Conservation (phyloP, 106 monocot species). For the Vanilla planifolia region DNA sequence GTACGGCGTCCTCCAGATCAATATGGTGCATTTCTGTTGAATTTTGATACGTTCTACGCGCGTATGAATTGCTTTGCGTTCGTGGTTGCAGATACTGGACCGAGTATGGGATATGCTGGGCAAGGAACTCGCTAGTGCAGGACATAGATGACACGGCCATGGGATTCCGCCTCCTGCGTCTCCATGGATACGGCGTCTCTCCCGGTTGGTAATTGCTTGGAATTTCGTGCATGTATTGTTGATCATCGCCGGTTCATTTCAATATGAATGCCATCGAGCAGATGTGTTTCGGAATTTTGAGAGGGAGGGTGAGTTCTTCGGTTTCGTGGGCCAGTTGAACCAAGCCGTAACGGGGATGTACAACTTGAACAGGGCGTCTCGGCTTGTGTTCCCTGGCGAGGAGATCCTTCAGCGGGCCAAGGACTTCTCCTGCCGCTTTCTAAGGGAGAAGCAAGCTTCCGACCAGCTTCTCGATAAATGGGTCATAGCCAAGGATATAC, state of each 20-base stretch:
- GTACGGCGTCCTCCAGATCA: too few relatives aligned
- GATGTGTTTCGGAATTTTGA: conserved; percentile 71
- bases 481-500: conserved; percentile 92
- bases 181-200: conserved; percentile 88
- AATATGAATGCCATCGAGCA: too few relatives aligned
- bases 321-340: conserved; percentile 81
- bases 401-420: conserved; percentile 53
- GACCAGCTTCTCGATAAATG: conserved; percentile 71
- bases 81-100: conserved; percentile 46
- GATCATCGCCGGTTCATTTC: too few relatives aligned
- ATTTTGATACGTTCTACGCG: background rate
- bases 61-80: too few relatives aligned
- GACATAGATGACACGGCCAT: conserved; percentile 93
- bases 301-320: conserved; percentile 80
- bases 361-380: conserved; percentile 84
- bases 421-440: conserved; percentile 51
- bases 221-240: too few relatives aligned
- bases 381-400: conserved; percentile 54
- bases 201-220: conserved; percentile 47
- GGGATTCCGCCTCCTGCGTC: conserved; percentile 83
- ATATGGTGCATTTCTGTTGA: background rate
- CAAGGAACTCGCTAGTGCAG: conserved; percentile 53
- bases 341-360: conserved; percentile 92
- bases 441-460: conserved; percentile 46
- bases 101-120: conserved; percentile 83